Evolutionary conservation across 1,284 basidiomycete species (phyloP).

Genomic region (Ganoderma resinaceum): DNA sequence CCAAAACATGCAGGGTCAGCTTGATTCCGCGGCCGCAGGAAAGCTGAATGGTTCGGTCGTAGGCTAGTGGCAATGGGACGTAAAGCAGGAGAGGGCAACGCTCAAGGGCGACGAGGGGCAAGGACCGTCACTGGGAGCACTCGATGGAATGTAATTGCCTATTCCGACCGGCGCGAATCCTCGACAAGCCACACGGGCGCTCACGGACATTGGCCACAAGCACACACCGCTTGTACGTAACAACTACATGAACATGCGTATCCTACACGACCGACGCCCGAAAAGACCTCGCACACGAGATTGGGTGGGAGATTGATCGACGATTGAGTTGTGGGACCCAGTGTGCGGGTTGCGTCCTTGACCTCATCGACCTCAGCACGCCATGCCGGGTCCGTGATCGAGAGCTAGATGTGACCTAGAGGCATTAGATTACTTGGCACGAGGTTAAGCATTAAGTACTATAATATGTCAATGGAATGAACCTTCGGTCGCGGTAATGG

Average conservation of each 20-base stretch:
- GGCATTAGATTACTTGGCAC: not conserved
- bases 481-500: slow-evolving; percentile 49
- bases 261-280: slow-evolving; percentile 21
- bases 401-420: not conserved
- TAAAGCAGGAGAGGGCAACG: slow-evolving; percentile 2
- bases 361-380: slow-evolving; percentile 4
- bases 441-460: not conserved
- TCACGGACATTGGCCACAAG: slow-evolving; percentile 16
- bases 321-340: slow-evolving; percentile 34
- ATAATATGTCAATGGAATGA: not conserved
- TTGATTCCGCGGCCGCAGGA: not conserved
- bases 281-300: slow-evolving; percentile 26
- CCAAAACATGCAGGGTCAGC: slow-evolving; percentile 41
- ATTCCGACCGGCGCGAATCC: slow-evolving; percentile 33
- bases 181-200: slow-evolving; percentile 19
- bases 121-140: not conserved
- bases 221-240: slow-evolving; percentile 29
- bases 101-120: not conserved
- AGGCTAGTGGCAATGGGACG: slow-evolving; percentile 7
- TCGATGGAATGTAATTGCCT: slow-evolving; percentile 30
- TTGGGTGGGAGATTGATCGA: slow-evolving; percentile 29
- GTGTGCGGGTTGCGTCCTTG: slow-evolving; percentile 13
- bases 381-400: not conserved
- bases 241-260: slow-evolving; percentile 30
- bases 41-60: slow-evolving; percentile 5